phyloP scores from a whole-genome alignment of 768 basidiomycete genomes.

The Favolaschia claudopus region DNA sequence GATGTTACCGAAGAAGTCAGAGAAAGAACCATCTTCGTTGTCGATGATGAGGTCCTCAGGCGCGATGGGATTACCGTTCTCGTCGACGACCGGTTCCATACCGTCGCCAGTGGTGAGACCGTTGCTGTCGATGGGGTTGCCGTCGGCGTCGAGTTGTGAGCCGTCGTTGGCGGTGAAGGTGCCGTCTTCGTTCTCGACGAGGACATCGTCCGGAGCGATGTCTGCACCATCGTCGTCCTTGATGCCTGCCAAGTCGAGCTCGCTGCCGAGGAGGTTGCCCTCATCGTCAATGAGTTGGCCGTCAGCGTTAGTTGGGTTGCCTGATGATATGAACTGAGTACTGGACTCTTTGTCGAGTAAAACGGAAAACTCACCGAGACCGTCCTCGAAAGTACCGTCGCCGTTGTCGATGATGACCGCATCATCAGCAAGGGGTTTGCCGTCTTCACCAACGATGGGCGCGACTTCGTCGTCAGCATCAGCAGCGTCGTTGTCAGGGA shows the following conservation, averaged over 20 bases:
- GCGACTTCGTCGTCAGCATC: neutral
- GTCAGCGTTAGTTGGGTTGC: slow-evolving; percentile 6
- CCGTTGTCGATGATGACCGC: neutral
- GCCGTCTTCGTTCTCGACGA: slow-evolving; percentile 10
- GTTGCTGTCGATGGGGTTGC: slow-evolving; percentile 1
- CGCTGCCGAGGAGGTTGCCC: slow-evolving; percentile 5
- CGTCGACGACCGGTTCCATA: slow-evolving; percentile 5
- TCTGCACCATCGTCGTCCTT: neutral
- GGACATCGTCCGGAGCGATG: slow-evolving; percentile 2
- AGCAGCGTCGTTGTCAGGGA: slow-evolving; percentile 5
- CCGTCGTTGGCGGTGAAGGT: slow-evolving; percentile 10
- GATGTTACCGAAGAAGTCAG: slow-evolving; percentile 6
- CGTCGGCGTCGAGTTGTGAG: slow-evolving; percentile 8
- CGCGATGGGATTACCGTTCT: neutral
- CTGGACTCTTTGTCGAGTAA: neutral
- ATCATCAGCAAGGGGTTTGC: slow-evolving; percentile 3
- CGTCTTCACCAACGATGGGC: slow-evolving; percentile 1
- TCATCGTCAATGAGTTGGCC: slow-evolving; percentile 10
- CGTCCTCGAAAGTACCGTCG: slow-evolving; percentile 5
- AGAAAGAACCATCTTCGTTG: slow-evolving; percentile 1
- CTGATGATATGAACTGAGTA: neutral
- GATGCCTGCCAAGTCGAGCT: neutral
- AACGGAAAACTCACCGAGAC: neutral
- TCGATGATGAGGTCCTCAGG: slow-evolving; percentile 1
- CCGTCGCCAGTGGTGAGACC: neutral